Conservation (phyloP, 2,329 filamentous ascomycete species). For the Ophiocordyceps polyrhachis-furcata region DNA sequence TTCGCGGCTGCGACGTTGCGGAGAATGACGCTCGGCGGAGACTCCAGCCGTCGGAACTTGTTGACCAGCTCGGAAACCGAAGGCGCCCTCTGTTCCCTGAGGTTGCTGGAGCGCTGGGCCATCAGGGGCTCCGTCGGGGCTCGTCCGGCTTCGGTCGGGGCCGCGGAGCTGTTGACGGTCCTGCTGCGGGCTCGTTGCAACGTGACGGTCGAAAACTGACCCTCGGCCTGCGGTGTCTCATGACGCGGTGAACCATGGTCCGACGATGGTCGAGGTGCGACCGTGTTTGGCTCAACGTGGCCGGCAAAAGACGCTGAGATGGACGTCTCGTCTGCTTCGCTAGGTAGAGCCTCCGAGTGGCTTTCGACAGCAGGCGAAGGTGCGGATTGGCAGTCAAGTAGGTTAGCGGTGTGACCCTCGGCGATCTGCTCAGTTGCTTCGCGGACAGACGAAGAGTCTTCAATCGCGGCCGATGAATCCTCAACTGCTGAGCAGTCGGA, state of each 20-base stretch:
- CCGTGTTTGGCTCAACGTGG: not conserved
- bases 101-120: not conserved
- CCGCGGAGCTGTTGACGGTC: not conserved
- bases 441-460: not conserved
- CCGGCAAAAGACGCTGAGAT: not conserved
- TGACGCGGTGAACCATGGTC: not conserved
- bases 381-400: not conserved
- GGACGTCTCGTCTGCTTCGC: not conserved
- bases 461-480: not conserved
- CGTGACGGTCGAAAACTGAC: not conserved
- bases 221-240: not conserved
- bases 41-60: constrained; percentile 8
- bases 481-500: not conserved
- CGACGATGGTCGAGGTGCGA: not conserved
- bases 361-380: not conserved
- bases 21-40: constrained; percentile 1
- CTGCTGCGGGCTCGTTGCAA: not conserved
- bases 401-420: not conserved
- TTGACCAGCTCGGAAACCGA: constrained; percentile 10
- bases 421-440: not conserved
- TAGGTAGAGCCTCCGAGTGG: not conserved
- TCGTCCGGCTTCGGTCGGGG: not conserved
- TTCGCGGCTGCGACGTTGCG: not conserved
- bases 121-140: not conserved
- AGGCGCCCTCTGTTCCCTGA: constrained; percentile 2